Evolutionary conservation across 169 alveolate species (phyloP).

Genomic region (Cryptosporidium xiaoi): DNA sequence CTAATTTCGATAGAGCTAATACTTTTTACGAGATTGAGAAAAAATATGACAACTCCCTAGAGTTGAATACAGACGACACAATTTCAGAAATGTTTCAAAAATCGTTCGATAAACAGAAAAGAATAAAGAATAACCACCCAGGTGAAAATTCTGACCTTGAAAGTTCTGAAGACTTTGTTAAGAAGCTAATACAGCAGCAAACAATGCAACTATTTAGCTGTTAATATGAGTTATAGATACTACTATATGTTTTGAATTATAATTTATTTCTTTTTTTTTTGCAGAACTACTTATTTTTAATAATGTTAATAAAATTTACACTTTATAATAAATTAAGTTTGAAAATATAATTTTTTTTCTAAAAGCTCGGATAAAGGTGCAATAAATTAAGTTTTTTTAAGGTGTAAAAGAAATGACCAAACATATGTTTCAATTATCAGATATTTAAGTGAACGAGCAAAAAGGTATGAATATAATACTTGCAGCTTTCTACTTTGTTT

Average conservation of each 20-base stretch:
- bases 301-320: not conserved
- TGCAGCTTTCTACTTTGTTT: not conserved
- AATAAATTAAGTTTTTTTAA: not conserved
- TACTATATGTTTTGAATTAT: too few relatives aligned
- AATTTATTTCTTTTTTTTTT: too few relatives aligned
- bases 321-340: not conserved
- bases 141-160: not conserved
- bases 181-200: conserved; percentile 54
- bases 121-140: conserved; percentile 10
- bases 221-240: not conserved
- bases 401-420: not conserved
- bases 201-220: conserved; percentile 31
- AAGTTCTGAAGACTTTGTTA: conserved; percentile 31
- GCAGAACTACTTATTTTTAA: too few relatives aligned
- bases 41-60: conserved; percentile 1
- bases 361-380: not conserved
- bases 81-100: too few relatives aligned
- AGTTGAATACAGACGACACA: not conserved
- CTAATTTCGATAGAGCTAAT: not conserved
- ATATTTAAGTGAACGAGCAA: not conserved
- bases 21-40: not conserved
- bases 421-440: not conserved
- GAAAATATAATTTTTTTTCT: conserved; percentile 2
- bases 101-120: not conserved
- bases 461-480: not conserved